These are phyloP conservation scores for Amanita pseudoporphyria DNA, from an alignment of 768 basidiomycete genomes.

Conservation along the genomic window DNA sequence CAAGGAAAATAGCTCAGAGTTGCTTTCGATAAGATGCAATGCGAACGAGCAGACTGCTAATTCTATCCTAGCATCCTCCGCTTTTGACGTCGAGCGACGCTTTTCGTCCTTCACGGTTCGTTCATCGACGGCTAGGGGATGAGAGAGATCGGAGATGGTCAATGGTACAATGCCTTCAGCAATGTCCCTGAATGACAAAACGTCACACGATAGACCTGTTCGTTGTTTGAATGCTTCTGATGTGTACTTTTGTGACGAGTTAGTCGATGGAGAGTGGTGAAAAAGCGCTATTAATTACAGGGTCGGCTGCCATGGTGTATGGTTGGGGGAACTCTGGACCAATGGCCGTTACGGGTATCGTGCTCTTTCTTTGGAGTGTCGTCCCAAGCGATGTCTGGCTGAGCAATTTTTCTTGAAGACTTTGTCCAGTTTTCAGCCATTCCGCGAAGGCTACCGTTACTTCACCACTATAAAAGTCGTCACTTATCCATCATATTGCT, in stretches of 20 bases:
- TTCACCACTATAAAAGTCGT: conserved; percentile 42
- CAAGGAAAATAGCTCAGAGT: conserved; percentile 55
- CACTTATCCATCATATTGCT: conserved; percentile 4
- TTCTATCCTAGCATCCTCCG: conserved; percentile 27
- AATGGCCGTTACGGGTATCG: conserved; percentile 21
- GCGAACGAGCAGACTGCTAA: conserved; percentile 70
- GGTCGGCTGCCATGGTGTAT: conserved; percentile 37
- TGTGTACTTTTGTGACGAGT: conserved; percentile 38
- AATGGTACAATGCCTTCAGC: conserved; percentile 45
- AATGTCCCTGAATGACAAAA: conserved; percentile 54
- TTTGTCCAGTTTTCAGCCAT: conserved; percentile 43
- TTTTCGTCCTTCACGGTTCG: background rate
- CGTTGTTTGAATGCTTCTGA: conserved; percentile 45
- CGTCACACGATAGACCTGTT: conserved; percentile 42
- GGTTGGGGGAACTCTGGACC: conserved; percentile 24
- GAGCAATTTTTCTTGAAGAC: conserved; percentile 10
- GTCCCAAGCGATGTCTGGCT: background rate
- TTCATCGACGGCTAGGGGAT: background rate
- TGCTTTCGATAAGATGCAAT: conserved; percentile 53
- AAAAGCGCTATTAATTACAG: conserved; percentile 26
- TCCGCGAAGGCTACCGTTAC: conserved; percentile 48
- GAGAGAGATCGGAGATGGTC: conserved; percentile 12
- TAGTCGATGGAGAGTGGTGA: background rate
- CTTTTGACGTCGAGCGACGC: conserved; percentile 3
- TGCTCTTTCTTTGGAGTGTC: conserved; percentile 5